Base-by-base conservation (phyloP, 2,329 filamentous ascomycete species). In the Aureobasidium sp. region DNA sequence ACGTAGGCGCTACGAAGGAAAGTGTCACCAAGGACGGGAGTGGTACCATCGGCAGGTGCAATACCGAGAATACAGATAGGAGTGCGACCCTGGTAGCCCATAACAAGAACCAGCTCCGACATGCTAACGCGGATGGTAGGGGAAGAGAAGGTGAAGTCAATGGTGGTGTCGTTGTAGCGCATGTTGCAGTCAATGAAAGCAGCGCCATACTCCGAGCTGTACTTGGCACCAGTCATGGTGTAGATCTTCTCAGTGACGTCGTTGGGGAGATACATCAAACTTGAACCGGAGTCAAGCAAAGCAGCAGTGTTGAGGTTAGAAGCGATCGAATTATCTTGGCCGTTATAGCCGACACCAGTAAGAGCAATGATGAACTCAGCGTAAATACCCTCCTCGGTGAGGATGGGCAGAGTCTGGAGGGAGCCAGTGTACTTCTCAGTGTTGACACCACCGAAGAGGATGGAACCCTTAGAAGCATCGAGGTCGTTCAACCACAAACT, bases 361-460 rank as follows among this genome's bases (percentile, higher is more conserved):
- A 83, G 68, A 2, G 78, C 79, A 51, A 84, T 80, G 70, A 81
- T 72, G 67, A 79, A 78, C 62, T 79, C 78, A 4, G 85, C 82
- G 42, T 84, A 83, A 57, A 77, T 65, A 26, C 73, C 74, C 9
- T 71, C 64, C 44, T 76, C 71, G 59, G 79, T 71, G 67, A 85
- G 76, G 64, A 91, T 78, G 17, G 86, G 79, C 32, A 91, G 77
- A 6, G 80, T 82, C 50, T 80, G 79, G 36, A 92, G 78, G 2
- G 82, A 73, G 52, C 88, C 89, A 0, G 78, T 71, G 74, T 85
- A 94, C 71, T 92, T 92, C 63, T 81, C 82, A 0, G 84, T 89
- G 71, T 93, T 89, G 63, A 92, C 84, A n/a, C 88, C 90, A 42
- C 90, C 90, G 67, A 93, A 94, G 1, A 93, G 77, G 64, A 93